These are phyloP conservation scores for Mortierella sp. DNA, from an alignment of 371 early-diverging fungal species.

Conservation along the genomic window DNA sequence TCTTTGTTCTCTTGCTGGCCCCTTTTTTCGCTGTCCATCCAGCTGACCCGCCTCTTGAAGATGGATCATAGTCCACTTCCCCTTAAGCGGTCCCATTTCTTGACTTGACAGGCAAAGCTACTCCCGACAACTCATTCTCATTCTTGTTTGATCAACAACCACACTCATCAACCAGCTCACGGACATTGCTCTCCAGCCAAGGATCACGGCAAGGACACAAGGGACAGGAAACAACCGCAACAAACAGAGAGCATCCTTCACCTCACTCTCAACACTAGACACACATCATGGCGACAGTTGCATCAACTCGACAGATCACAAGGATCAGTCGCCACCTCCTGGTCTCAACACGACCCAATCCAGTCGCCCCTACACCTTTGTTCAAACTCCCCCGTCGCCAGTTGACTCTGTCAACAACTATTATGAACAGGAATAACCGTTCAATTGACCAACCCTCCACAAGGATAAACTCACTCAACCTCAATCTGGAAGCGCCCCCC, in stretches of 20 bases:
- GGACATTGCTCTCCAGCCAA: neutral
- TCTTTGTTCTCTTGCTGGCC: neutral
- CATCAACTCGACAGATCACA: neutral
- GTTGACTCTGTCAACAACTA: neutral
- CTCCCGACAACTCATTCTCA: neutral
- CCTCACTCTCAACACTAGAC: neutral
- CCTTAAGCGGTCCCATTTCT: neutral
- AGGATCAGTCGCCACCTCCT: constrained; percentile 2
- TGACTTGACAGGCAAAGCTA: neutral
- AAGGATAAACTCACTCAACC: constrained; percentile 19
- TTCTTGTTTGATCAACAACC: neutral
- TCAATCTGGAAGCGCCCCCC: neutral
- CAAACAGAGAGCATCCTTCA: neutral
- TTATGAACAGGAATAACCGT: neutral
- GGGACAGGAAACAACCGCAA: neutral
- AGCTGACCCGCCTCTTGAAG: neutral
- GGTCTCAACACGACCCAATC: neutral
- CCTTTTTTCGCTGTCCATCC: neutral
- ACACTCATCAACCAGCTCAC: neutral
- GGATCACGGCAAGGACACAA: neutral
- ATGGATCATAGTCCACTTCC: neutral
- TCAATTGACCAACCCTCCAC: constrained; percentile 30
- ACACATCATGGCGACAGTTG: neutral
- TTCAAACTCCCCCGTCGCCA: neutral
- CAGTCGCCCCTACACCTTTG: neutral